A percentile compares a stretch with the other conserved stretches of the same genome.
Evolutionary conservation across 1,139 yeast genomes (phyloP).

Genomic region (Debaryomyces fabryi): DNA sequence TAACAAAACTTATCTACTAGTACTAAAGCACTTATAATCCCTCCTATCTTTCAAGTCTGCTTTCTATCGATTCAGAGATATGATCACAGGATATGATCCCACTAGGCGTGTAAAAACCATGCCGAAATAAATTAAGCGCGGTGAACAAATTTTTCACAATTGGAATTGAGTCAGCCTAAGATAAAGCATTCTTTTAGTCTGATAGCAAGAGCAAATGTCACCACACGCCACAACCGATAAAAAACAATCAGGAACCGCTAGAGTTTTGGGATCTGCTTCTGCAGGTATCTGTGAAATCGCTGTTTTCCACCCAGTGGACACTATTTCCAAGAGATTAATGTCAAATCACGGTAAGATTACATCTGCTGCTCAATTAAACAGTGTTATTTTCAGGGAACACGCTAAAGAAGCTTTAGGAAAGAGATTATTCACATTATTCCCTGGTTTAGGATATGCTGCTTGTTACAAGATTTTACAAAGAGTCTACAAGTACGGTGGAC

Average conservation of each 20-base stretch:
- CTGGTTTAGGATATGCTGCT: constrained; percentile 98
- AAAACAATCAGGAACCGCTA: constrained; percentile 87
- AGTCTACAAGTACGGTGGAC: constrained; percentile 98
- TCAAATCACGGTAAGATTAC: constrained; percentile 81
- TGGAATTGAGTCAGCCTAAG: not conserved
- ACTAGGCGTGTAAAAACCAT: not conserved
- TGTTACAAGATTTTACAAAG: constrained; percentile 95
- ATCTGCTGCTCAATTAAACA: constrained; percentile 66
- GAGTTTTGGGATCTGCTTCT: constrained; percentile 94
- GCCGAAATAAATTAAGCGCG: constrained; percentile 12
- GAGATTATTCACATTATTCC: constrained; percentile 84
- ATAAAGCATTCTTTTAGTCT: not conserved
- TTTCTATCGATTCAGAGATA: not conserved
- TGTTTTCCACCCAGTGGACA: constrained; percentile 98
- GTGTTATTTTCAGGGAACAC: constrained; percentile 83
- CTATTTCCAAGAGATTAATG: constrained; percentile 97
- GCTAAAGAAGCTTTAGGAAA: constrained; percentile 71
- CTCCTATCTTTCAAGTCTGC: not conserved
- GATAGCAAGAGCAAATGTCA: constrained; percentile 40
- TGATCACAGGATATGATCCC: not conserved
- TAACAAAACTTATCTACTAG: not conserved
- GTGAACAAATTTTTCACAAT: constrained; percentile 10
- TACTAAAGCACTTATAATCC: not conserved
- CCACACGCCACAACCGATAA: constrained; percentile 60
- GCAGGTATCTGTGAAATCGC: constrained; percentile 97